Percentiles rank a stretch among this genome's conserved stretches.
phyloP scores from a whole-genome alignment of 2,329 filamentous ascomycete species.

The Cladosporium colombiae region DNA sequence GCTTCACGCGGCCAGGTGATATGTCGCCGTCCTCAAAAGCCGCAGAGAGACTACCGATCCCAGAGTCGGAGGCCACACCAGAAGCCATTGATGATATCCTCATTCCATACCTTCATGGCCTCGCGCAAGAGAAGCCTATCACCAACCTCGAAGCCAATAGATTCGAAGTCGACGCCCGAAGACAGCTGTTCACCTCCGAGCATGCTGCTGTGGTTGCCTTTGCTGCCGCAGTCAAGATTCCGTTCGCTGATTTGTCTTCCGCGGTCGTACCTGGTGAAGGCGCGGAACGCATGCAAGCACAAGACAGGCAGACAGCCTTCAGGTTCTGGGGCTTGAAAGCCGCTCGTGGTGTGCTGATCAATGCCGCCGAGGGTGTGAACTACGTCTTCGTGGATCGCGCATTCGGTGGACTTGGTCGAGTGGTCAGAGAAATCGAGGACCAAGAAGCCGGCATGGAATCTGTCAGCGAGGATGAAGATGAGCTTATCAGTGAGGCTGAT shows the following conservation, averaged over 20 bases:
- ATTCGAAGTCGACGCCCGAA: slow-evolving; percentile 58
- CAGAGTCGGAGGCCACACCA: slow-evolving; percentile 49
- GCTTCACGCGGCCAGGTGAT: slow-evolving; percentile 53
- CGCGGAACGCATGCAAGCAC: slow-evolving; percentile 34
- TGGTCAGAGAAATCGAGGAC: slow-evolving; percentile 29
- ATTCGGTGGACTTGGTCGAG: slow-evolving; percentile 60
- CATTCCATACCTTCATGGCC: slow-evolving; percentile 59
- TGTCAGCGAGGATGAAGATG: slow-evolving; percentile 29
- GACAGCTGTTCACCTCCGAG: slow-evolving; percentile 55
- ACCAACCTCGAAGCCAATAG: slow-evolving; percentile 59
- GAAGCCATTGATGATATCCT: slow-evolving; percentile 58
- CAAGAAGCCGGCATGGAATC: slow-evolving; percentile 22
- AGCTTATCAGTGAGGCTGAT: slow-evolving; percentile 26
- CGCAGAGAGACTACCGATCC: slow-evolving; percentile 50
- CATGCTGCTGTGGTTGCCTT: slow-evolving; percentile 59
- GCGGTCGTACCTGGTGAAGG: slow-evolving; percentile 33
- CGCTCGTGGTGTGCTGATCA: slow-evolving; percentile 60
- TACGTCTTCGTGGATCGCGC: slow-evolving; percentile 60
- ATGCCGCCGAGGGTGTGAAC: slow-evolving; percentile 56
- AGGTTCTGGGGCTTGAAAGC: slow-evolving; percentile 63
- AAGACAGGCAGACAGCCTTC: slow-evolving; percentile 47
- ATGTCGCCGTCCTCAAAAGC: slow-evolving; percentile 38
- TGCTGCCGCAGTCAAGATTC: slow-evolving; percentile 53
- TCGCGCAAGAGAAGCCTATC: slow-evolving; percentile 54
- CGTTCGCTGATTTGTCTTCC: slow-evolving; percentile 53